Evolutionary conservation across 768 basidiomycete species (phyloP).

Genomic region (Lactarius hengduanensis): DNA sequence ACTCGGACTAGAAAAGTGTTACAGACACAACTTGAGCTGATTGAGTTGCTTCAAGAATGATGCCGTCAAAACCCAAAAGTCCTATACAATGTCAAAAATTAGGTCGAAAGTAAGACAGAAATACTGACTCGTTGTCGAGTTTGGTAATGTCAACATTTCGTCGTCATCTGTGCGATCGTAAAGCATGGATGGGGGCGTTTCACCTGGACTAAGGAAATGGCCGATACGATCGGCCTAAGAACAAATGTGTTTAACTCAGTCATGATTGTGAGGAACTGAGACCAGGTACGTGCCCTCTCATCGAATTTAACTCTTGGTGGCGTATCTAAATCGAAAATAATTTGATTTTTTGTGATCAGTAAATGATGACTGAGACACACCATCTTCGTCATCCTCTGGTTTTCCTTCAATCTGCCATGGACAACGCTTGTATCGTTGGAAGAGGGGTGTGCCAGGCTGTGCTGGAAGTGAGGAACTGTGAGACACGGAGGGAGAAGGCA

Average conservation of each 20-base stretch:
- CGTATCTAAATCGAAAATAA: slow-evolving; percentile 46
- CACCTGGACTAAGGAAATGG: slow-evolving; percentile 73
- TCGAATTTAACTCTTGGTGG: slow-evolving; percentile 72
- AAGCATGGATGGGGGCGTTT: slow-evolving; percentile 75
- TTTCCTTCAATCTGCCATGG: slow-evolving; percentile 83
- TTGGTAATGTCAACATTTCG: slow-evolving; percentile 64
- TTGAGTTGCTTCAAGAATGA: slow-evolving; percentile 77
- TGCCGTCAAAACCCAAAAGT: slow-evolving; percentile 75
- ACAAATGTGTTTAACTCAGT: slow-evolving; percentile 1
- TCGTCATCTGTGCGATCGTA: slow-evolving; percentile 79
- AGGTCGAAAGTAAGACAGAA: slow-evolving; percentile 4
- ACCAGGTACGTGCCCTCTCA: slow-evolving; percentile 51
- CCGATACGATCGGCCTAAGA: slow-evolving; percentile 74
- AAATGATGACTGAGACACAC: slow-evolving; percentile 38
- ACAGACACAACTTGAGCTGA: slow-evolving; percentile 75
- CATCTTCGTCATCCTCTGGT: slow-evolving; percentile 83
- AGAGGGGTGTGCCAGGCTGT: slow-evolving; percentile 84
- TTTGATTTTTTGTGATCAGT: slow-evolving; percentile 15
- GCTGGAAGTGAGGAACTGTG: background rate
- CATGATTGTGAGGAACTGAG: background rate
- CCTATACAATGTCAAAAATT: slow-evolving; percentile 37
- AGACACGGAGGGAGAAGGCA: slow-evolving; percentile 3
- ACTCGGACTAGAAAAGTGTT: slow-evolving; percentile 51
- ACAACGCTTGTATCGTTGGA: slow-evolving; percentile 89
- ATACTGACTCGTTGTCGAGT: slow-evolving; percentile 63